A percentile compares a stretch with the other conserved stretches of the same genome.
Conservation (phyloP, 192 early-diverging fungal species). For the Funneliformis mosseae region DNA sequence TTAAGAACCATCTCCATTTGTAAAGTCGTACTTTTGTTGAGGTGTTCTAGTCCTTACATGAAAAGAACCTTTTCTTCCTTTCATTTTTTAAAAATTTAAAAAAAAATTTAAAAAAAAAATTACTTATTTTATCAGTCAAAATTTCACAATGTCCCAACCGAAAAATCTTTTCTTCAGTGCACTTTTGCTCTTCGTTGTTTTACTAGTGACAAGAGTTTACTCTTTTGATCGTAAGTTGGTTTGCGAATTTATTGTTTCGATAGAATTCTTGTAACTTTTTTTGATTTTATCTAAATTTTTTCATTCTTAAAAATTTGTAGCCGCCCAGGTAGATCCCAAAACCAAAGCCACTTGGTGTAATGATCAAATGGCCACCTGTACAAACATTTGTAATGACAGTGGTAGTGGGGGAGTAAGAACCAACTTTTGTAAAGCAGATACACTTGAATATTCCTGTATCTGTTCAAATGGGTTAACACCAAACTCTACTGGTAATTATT, state of each 20-base stretch:
- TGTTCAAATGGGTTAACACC: slow-evolving; percentile 20
- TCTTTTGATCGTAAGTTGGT: neutral
- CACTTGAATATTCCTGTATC: slow-evolving; percentile 17
- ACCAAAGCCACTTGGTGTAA: slow-evolving; percentile 33
- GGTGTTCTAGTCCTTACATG: too few species aligned
- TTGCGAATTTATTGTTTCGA: neutral
- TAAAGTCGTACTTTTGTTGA: too few species aligned
- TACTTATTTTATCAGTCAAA: too few species aligned
- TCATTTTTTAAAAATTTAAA: too few species aligned
- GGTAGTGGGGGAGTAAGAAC: neutral
- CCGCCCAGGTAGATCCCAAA: neutral
- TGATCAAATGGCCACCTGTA: slow-evolving; percentile 31
- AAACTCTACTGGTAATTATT: slow-evolving; percentile 23
- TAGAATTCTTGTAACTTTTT: too few species aligned
- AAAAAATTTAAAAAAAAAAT: too few species aligned
- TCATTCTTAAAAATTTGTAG: neutral
- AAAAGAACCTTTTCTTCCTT: too few species aligned
- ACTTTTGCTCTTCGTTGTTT: neutral
- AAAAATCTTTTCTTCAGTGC: neutral
- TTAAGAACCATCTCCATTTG: too few species aligned
- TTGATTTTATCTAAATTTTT: neutral
- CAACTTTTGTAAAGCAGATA: slow-evolving; percentile 17
- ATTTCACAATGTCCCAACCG: neutral
- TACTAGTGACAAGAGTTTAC: neutral
- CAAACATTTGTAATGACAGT: slow-evolving; percentile 27